Percentiles rank a stretch among this genome's conserved stretches.
phyloP scores from a whole-genome alignment of 495 filamentous ascomycete species.

The Penicillium goetzii region DNA sequence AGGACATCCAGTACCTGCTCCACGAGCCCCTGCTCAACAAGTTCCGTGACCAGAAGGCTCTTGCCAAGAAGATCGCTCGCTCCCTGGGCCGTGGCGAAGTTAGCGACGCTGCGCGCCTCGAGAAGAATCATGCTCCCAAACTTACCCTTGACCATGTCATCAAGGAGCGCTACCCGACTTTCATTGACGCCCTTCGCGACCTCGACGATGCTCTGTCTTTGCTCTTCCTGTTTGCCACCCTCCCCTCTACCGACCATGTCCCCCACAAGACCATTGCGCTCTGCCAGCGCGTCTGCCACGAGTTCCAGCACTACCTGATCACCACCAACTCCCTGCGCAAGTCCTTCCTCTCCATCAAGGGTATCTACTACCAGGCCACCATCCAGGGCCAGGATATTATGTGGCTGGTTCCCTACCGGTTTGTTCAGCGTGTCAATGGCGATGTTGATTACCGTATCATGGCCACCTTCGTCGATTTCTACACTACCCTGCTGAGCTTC shows the following conservation, averaged over 20 bases:
- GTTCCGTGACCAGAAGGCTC: conserved; percentile 93
- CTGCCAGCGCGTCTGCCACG: conserved; percentile 86
- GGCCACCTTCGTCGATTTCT: conserved; percentile 98
- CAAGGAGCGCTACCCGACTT: conserved; percentile 96
- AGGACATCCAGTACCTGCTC: conserved; percentile 96
- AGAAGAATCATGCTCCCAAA: conserved; percentile 81
- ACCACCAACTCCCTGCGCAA: conserved; percentile 85
- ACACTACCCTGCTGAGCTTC: conserved; percentile 92
- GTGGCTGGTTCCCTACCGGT: conserved; percentile 96
- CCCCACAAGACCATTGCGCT: conserved; percentile 90
- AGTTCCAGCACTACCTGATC: conserved; percentile 98
- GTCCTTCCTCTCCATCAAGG: conserved; percentile 97
- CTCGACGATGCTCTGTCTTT: conserved; percentile 96
- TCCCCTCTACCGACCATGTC: conserved; percentile 85
- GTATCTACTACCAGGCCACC: conserved; percentile 98
- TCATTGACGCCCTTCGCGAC: conserved; percentile 90
- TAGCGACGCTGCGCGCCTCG: conserved; percentile 78
- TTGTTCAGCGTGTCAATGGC: conserved; percentile 88
- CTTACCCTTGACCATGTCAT: conserved; percentile 95
- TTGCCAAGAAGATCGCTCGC: conserved; percentile 93
- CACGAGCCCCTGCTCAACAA: conserved; percentile 95
- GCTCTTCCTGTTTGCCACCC: conserved; percentile 94
- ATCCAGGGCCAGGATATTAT: conserved; percentile 98
- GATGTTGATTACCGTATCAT: conserved; percentile 98
- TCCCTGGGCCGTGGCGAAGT: conserved; percentile 91